Evolutionary conservation across 305 asterid genomes (phyloP), one percentile per base, ranked within the genome.

Genomic region (Vinca major): DNA sequence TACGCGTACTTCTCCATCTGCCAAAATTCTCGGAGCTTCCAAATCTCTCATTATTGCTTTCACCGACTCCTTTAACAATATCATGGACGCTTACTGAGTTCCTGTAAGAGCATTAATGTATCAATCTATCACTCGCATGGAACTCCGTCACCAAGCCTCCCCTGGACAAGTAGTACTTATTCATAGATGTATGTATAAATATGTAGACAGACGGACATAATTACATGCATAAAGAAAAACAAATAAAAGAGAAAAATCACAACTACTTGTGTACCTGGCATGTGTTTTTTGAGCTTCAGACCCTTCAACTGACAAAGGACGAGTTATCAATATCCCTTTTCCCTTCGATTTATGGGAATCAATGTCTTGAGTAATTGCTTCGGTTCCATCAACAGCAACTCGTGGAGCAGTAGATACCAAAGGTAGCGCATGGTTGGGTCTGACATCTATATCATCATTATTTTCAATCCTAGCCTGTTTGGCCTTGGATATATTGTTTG

Each of bases 1-100:
- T 83, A 45, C 69, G 89, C 0, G 84, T 84, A 71, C 77, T 83
- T 80, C 83, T 87, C 90, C 95, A 86, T 50, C 85, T 85, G 71
- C 78, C 74, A 54, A 78, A 65, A 63, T 73, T 82, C 37, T 75
- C 83, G 71, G 70, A 50, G 68, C 67, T 73, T 75, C 69, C 73
- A 62, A 76, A 63, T 40, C 71, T 62, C 62, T 43, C 76, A 21
- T 61, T 70, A 26, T 19, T 71, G 73, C 61, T 65, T 65, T 69
- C 80, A 78, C 66, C 51, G 49, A 67, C 70, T 71, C 70, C 85
- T 63, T 68, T 71, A 63, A 77, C 80, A 73, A 82, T 79, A 61
- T 75, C 81, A 68, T 47, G 53, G 49, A 64, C 76, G 63, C 66
- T 73, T 39, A 68, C 60, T 13, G 79, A 70, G 60, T 78, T 68